Conservation (phyloP, 2,329 filamentous ascomycete species). For the Xylaria sp. region DNA sequence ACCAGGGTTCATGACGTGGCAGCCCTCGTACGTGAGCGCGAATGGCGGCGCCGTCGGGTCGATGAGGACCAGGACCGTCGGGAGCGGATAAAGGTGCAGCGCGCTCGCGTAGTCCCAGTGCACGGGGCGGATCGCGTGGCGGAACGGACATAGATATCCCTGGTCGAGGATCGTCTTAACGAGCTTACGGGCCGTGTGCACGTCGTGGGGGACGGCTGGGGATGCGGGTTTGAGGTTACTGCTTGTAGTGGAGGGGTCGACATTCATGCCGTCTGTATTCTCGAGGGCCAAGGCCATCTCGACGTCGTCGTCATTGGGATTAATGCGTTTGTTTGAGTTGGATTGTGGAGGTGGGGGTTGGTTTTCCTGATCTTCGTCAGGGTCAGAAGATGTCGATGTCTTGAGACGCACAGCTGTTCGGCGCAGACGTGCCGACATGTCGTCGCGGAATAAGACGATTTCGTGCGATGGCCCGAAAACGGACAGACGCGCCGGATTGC, state of each 20-base stretch:
- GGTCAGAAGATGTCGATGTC: conserved; percentile 42
- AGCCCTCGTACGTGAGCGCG: conserved; percentile 91
- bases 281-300: conserved; percentile 49
- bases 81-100: conserved; percentile 86
- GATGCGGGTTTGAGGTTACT: conserved; percentile 21
- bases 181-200: conserved; percentile 74
- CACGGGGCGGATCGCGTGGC: conserved; percentile 79
- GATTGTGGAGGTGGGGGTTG: conserved; percentile 16
- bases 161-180: conserved; percentile 94
- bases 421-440: conserved; percentile 81
- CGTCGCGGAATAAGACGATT: conserved; percentile 86
- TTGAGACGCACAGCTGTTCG: conserved; percentile 80
- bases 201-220: conserved; percentile 57
- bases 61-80: conserved; percentile 82
- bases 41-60: conserved; percentile 86
- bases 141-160: conserved; percentile 87
- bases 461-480: conserved; percentile 91
- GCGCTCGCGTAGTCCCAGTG: conserved; percentile 87
- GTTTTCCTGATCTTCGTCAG: conserved; percentile 40
- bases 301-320: conserved; percentile 44
- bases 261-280: conserved; percentile 55
- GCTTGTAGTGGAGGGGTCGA: conserved; percentile 49
- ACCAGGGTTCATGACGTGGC: conserved; percentile 94
- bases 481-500: conserved; percentile 82
- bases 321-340: conserved; percentile 24